Evolutionary conservation across 139 green algal genomes (phyloP), one percentile per base, ranked within the genome.

Genomic region (Ettlia oleoabundans): DNA sequence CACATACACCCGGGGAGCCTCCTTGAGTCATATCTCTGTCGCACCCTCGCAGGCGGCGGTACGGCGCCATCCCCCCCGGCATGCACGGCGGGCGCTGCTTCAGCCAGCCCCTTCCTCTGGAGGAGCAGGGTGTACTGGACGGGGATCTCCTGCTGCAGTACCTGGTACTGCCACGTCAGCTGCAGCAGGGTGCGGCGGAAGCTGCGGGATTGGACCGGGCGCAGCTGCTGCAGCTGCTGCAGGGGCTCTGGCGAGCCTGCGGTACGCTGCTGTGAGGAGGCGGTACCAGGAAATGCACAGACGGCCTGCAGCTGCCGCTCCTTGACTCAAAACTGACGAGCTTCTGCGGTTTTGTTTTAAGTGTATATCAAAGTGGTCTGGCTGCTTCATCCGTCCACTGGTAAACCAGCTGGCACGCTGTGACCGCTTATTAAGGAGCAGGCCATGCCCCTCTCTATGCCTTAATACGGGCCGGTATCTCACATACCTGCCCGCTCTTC

Each of bases 91-190:
- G 76, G 8, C 62, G 81, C 30, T 26, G 32, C 35, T 74, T 58
- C 76, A 30, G 43, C 43, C 26, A 35, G 70, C 74, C 51, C 37
- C 30, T 82, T 61, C 58, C 58, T 24, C 40, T 77, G 41, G 62
- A 78, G 33, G 58, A 82, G 51, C 84, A 88, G 82, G 82, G 82
- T 1, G 37, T 93, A 13, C 78, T 94, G 80, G 90, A 95, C 43
- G 89, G 91, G 0, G 88, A 94, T 71, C 66, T 95, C 80, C 77
- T 95, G 67, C 53, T n/a, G 72, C 40, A 70, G 7, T 92, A 87
- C 58, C 40, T 80, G 26, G 24, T 24, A 10, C 88, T 93, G 55
- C 77, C 86, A 40, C 33, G 82, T 30, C 1, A 22, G 13, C n/a
- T 58, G 47, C 91, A 92, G 84, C 40, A 71, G 24, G 32, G 35